A percentile compares a stretch with the other conserved stretches of the same genome.
Conservation (phyloP, 129 eudicot species). For the Arctium minus region DNA sequence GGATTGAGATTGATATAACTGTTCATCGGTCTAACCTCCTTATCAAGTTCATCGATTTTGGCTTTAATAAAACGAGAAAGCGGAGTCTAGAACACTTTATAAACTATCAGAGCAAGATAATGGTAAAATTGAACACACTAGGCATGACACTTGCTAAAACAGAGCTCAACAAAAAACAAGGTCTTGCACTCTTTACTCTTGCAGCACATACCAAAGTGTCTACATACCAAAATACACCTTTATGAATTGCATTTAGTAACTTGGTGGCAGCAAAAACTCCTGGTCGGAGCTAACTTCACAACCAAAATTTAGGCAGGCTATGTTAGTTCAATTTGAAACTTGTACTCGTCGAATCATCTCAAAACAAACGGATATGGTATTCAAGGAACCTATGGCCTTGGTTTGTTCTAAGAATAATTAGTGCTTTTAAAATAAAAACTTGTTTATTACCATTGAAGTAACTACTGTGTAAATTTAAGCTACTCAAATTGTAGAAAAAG, state of each 20-base stretch:
- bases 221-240: too few species aligned
- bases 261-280: neutral
- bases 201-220: too few species aligned
- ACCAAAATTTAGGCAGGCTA: neutral
- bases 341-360: neutral
- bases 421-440: neutral
- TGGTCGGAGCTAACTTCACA: neutral
- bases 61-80: too few species aligned
- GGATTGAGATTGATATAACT: too few species aligned
- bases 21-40: too few species aligned
- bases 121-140: too few species aligned
- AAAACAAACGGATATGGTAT: neutral
- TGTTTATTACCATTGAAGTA: neutral
- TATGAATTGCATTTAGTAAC: neutral
- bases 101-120: too few species aligned
- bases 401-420: neutral
- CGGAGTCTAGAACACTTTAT: too few species aligned
- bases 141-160: too few species aligned
- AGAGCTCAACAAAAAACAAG: too few species aligned
- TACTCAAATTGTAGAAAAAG: neutral
- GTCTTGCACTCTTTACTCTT: too few species aligned
- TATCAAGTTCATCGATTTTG: too few species aligned
- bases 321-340: neutral
- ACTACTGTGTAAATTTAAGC: neutral
- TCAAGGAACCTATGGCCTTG: neutral